Percentiles rank a stretch among this genome's conserved stretches.
Conservation (phyloP, 495 filamentous ascomycete genomes). For the Lasiosphaeria miniovina region DNA sequence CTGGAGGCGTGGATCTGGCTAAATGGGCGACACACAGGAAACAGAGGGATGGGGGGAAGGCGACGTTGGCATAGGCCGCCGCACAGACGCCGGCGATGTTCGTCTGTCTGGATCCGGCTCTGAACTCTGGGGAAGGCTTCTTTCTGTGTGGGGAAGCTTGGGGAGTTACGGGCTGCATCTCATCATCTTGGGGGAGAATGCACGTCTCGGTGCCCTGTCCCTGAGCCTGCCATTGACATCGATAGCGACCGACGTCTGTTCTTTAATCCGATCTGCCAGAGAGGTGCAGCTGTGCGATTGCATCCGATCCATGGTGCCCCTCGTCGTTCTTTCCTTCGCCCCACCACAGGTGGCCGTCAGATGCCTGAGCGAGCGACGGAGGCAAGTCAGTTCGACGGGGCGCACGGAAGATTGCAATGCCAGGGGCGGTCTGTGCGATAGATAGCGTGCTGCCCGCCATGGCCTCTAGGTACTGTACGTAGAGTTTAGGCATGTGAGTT, state of each 20-base stretch:
- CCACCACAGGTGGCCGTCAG: not conserved
- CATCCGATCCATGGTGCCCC: no score
- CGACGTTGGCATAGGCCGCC: constrained; percentile 1
- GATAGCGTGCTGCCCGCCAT: not conserved
- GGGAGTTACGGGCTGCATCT: not conserved
- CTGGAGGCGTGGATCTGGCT: constrained; percentile 18
- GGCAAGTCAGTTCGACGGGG: constrained; percentile 9
- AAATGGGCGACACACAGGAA: constrained; percentile 16
- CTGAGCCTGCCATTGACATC: no score
- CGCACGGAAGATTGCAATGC: constrained; percentile 21
- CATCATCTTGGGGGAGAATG: not conserved
- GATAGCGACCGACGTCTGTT: no score
- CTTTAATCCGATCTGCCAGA: no score
- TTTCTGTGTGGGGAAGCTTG: not conserved
- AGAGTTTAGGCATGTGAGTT: not conserved
- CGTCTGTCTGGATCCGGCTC: not conserved
- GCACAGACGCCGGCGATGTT: constrained; percentile 5
- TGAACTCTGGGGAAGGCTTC: constrained; percentile 11
- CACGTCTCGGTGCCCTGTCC: no score
- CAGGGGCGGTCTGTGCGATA: constrained; percentile 18
- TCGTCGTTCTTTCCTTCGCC: not conserved
- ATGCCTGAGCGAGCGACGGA: not conserved
- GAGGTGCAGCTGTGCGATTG: no score
- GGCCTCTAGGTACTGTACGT: not conserved
- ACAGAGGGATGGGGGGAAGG: not conserved